Evolutionary conservation across 2,329 filamentous ascomycete genomes (phyloP), one percentile per base, ranked within the genome.

Genomic region (Sordariomycetes sp.): DNA sequence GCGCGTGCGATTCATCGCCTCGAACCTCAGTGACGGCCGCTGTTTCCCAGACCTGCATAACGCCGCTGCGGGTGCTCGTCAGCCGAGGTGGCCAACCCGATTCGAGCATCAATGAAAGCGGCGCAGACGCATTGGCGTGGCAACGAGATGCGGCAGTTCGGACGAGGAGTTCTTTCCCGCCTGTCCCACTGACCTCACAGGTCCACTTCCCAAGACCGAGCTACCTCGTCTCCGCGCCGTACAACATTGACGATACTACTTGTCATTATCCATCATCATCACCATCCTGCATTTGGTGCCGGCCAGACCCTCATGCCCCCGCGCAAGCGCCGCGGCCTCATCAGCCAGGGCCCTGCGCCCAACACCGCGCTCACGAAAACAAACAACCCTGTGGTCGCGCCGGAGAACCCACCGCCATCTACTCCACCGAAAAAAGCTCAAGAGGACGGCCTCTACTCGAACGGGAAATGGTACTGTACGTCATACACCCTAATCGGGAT

Each of bases 401-500:
- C 13, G 0, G 42, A 50, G 32, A 51, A 13, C 25, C 54, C 12
- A 35, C 39, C 42, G 10, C 54, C 54, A 12, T 56, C 54, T 12
- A 56, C 54, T 28, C 54, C 54, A 15, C 54, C 42, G 5, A 56
- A 56, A 4, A 42, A 50, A 34, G 10, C 25, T 35, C 39, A 32
- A 24, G 10, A 36, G n/a, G 50, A 56, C 42, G 54, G 54, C 28
- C 25, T 50, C 25, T 56, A 50, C 42, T 12, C 32, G 42, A 15
- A 56, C 28, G 34, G n/a, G 17, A 34, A 39, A 10, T 56, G 54
- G 54, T 56, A 56, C 17, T 56, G 54, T 56, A 56, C 50, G 54
- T 56, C 6, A 13, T 24, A 15, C 15, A 20, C 15, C 22, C 42
- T 10, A 8, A 32, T 32, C 8, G 28, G 28, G 28, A 42, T 45